A percentile compares a stretch with the other conserved stretches of the same genome.
Evolutionary conservation across 2,329 filamentous ascomycete genomes (phyloP).

Genomic region (Ambrosiella cleistominuta): DNA sequence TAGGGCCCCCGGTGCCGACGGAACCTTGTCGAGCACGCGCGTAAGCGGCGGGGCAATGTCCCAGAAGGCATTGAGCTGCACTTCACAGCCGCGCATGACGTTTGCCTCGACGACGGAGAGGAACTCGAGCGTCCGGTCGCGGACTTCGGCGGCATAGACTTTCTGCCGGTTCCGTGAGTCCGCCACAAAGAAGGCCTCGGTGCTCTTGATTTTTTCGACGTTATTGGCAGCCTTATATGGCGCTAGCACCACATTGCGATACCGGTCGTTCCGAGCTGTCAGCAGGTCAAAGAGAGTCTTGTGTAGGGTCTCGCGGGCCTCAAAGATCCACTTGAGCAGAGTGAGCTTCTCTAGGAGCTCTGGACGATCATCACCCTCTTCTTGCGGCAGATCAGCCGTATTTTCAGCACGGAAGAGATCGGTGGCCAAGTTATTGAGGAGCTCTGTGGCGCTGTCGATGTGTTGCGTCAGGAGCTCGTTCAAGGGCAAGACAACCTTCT

Average conservation of each 20-base stretch:
- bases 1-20: slow-evolving; percentile 28
- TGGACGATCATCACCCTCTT: slow-evolving; percentile 87
- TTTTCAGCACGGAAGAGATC: slow-evolving; percentile 25
- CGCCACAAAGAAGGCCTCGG: slow-evolving; percentile 63
- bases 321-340: slow-evolving; percentile 90
- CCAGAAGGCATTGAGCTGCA: slow-evolving; percentile 91
- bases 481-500: slow-evolving; percentile 63
- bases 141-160: slow-evolving; percentile 51
- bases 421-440: slow-evolving; percentile 26
- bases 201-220: slow-evolving; percentile 60
- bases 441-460: slow-evolving; percentile 52
- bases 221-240: slow-evolving; percentile 64
- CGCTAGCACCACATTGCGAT: slow-evolving; percentile 64
- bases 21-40: slow-evolving; percentile 64
- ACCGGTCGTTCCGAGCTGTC: slow-evolving; percentile 69
- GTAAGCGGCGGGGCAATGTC: slow-evolving; percentile 79
- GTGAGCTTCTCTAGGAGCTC: slow-evolving; percentile 90
- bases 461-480: slow-evolving; percentile 64
- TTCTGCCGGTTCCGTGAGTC: slow-evolving; percentile 58
- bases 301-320: slow-evolving; percentile 75
- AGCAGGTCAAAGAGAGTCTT: slow-evolving; percentile 72
- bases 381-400: slow-evolving; percentile 68
- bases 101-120: slow-evolving; percentile 65
- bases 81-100: slow-evolving; percentile 72
- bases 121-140: slow-evolving; percentile 60